Percentiles rank a stretch among this genome's conserved stretches.
Evolutionary conservation across 2,329 filamentous ascomycete genomes (phyloP).

Genomic region (Ophiostoma perfectum): DNA sequence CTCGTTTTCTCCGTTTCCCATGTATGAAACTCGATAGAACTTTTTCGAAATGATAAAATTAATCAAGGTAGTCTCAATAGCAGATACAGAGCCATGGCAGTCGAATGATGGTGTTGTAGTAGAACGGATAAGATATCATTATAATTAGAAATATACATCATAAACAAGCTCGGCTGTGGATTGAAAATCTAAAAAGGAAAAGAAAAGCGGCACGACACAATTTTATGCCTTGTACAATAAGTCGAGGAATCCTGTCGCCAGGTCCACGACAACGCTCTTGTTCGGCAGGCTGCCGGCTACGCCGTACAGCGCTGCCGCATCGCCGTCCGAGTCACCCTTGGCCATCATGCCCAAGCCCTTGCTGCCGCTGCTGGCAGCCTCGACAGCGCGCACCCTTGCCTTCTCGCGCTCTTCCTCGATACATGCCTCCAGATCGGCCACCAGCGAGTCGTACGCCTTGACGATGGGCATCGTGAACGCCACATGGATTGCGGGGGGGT

Average conservation of each 20-base stretch:
- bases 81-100: not conserved
- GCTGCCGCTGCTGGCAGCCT: constrained; percentile 44
- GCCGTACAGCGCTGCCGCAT: constrained; percentile 85
- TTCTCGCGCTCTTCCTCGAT: constrained; percentile 73
- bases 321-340: constrained; percentile 58
- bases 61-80: not conserved
- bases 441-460: constrained; percentile 72
- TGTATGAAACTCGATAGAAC: constrained; percentile 5
- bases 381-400: constrained; percentile 64
- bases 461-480: constrained; percentile 86
- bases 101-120: not conserved
- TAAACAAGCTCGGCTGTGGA: not conserved
- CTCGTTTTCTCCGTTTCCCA: not conserved
- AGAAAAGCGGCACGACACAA: not conserved
- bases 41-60: not conserved
- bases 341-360: constrained; percentile 56
- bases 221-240: constrained; percentile 67
- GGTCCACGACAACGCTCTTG: constrained; percentile 86
- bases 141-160: not conserved
- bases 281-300: constrained; percentile 93
- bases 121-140: not conserved
- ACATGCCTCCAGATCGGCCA: constrained; percentile 64
- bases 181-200: not conserved
- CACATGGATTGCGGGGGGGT: constrained; percentile 85
- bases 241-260: constrained; percentile 88